Percentiles rank a stretch among this genome's conserved stretches.
Evolutionary conservation across 352 stramenopile species (phyloP).

Genomic region (Globisporangium lucens): DNA sequence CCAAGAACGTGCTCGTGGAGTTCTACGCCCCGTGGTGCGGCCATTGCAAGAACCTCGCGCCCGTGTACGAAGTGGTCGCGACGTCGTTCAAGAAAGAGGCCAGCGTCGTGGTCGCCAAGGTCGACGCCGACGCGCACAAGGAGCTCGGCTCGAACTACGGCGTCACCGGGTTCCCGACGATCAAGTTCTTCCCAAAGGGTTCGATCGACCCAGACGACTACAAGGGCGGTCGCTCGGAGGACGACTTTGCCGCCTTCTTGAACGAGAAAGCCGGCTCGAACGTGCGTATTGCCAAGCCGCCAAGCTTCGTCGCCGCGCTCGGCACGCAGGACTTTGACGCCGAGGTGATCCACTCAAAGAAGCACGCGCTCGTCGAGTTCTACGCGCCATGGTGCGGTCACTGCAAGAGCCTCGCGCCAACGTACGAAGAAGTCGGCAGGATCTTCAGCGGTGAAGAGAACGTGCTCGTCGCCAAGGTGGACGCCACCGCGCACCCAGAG

Average conservation of each 20-base stretch:
- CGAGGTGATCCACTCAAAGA: constrained; percentile 78
- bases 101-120: constrained; percentile 82
- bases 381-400: constrained; percentile 94
- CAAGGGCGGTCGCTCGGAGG: constrained; percentile 76
- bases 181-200: constrained; percentile 90
- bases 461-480: constrained; percentile 83
- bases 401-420: constrained; percentile 90
- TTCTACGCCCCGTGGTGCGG: constrained; percentile 83
- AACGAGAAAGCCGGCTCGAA: constrained; percentile 76
- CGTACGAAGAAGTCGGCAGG: constrained; percentile 83
- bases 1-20: constrained; percentile 81
- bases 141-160: constrained; percentile 80
- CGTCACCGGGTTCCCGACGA: constrained; percentile 91
- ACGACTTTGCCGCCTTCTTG: constrained; percentile 76
- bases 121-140: constrained; percentile 89
- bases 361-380: constrained; percentile 91
- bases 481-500: constrained; percentile 61
- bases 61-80: constrained; percentile 83
- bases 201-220: constrained; percentile 84
- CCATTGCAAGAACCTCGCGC: constrained; percentile 75
- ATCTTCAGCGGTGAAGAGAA: constrained; percentile 75
- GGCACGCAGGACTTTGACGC: constrained; percentile 68
- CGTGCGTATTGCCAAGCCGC: constrained; percentile 66
- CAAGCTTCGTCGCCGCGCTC: constrained; percentile 63
- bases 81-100: constrained; percentile 83